Percentiles rank a stretch among this genome's conserved stretches.
Conservation (phyloP, 2,329 filamentous ascomycete genomes). For the Aureobasidium lini region DNA sequence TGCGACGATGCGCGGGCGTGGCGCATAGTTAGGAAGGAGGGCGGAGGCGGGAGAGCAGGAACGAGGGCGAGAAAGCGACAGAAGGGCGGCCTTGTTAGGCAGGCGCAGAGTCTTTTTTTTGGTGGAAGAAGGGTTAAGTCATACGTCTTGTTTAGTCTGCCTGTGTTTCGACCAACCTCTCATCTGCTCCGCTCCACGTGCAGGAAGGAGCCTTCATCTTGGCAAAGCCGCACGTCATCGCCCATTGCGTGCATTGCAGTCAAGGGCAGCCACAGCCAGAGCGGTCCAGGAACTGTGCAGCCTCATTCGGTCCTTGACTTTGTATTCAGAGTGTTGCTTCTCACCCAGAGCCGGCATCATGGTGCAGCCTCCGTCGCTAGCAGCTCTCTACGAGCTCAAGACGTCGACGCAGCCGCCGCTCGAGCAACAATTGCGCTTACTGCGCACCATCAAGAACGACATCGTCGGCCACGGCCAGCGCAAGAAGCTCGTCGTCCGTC, state of each 20-base stretch:
- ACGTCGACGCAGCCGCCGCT: constrained; percentile 13
- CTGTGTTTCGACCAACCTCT: not conserved
- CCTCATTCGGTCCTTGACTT: not conserved
- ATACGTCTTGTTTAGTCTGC: not conserved
- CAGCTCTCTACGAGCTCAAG: constrained; percentile 17
- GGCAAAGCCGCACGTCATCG: not conserved
- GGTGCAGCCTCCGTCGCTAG: constrained; percentile 17
- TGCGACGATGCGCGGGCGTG: constrained; percentile 9
- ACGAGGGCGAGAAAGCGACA: not conserved
- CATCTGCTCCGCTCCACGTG: not conserved
- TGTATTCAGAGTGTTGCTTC: not conserved
- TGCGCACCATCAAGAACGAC: constrained; percentile 78
- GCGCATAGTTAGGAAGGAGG: constrained; percentile 14
- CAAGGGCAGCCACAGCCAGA: no score
- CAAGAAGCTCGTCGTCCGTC: constrained; percentile 70
- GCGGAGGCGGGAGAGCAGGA: not conserved
- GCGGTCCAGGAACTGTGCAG: not conserved
- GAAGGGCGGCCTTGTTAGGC: not conserved
- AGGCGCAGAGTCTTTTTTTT: not conserved
- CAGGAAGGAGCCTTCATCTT: not conserved
- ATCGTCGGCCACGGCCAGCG: constrained; percentile 79
- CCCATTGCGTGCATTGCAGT: not conserved
- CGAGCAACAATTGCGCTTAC: constrained; percentile 43
- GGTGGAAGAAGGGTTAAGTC: not conserved
- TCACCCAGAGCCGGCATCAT: not conserved